Evolutionary conservation across 148 eudicot species (phyloP).

Genomic region (Amaranthus hypochondriacus): DNA sequence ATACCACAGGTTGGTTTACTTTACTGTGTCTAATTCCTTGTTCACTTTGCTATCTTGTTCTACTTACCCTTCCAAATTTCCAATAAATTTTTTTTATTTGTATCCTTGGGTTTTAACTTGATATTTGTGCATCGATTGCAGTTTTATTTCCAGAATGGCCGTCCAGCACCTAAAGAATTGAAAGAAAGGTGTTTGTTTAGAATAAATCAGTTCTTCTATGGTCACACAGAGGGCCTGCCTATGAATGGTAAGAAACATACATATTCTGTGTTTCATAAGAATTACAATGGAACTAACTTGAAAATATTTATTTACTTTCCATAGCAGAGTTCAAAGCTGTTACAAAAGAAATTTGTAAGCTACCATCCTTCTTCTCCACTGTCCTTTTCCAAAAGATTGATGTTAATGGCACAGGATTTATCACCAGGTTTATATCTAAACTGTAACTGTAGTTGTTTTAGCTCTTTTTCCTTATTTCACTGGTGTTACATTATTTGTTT

Average conservation of each 20-base stretch:
- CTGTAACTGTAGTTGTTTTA: background rate
- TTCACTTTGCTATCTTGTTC: background rate
- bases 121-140: conserved; percentile 28
- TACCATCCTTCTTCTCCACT: conserved; percentile 89
- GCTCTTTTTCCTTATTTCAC: background rate
- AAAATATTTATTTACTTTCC: conserved; percentile 12
- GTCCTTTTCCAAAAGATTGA: conserved; percentile 85
- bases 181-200: conserved; percentile 85
- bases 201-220: conserved; percentile 87
- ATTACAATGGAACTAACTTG: background rate
- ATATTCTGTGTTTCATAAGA: background rate
- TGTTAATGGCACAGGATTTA: conserved; percentile 53
- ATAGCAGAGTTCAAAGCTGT: conserved; percentile 77
- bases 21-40: background rate
- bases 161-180: conserved; percentile 86
- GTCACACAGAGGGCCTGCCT: conserved; percentile 81
- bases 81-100: background rate
- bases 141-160: conserved; percentile 94
- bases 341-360: conserved; percentile 92
- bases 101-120: background rate
- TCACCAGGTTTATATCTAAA: conserved; percentile 60
- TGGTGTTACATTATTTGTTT: background rate
- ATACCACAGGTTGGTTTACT: conserved; percentile 71
- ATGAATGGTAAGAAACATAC: conserved; percentile 53
- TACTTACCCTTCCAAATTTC: background rate